Conservation (phyloP, 2,329 filamentous ascomycete species). For the Hansfordia pulvinata region DNA sequence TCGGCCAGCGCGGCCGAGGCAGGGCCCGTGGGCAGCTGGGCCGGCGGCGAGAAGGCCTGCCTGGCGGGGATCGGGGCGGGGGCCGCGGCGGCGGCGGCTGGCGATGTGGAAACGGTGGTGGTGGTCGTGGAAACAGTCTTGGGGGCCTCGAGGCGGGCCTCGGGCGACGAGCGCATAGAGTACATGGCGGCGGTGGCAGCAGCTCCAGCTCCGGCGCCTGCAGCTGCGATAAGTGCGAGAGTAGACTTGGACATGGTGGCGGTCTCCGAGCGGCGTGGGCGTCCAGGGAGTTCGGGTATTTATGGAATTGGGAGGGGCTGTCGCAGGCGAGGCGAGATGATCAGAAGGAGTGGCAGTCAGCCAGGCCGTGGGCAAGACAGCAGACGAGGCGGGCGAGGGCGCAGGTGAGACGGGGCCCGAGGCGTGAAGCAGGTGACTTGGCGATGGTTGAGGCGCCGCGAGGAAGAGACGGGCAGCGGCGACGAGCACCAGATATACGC, state of each 20-base stretch:
- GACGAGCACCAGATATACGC: no score
- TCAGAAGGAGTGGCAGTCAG: no score
- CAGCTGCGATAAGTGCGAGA: slow-evolving; percentile 60
- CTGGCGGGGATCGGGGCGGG: slow-evolving; percentile 39
- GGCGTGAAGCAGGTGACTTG: no score
- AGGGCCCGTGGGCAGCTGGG: slow-evolving; percentile 15
- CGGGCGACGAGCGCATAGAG: slow-evolving; percentile 32
- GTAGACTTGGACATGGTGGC: slow-evolving; percentile 65
- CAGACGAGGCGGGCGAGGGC: no score
- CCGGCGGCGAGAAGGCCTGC: slow-evolving; percentile 31
- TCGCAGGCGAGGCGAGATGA: no score
- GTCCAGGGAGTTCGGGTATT: slow-evolving; percentile 4
- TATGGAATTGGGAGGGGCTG: no score
- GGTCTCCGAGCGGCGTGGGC: slow-evolving; percentile 6
- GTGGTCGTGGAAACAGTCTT: slow-evolving; percentile 20
- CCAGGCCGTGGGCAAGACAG: no score
- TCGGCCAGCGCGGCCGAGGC: slow-evolving; percentile 18
- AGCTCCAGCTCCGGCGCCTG: slow-evolving; percentile 64
- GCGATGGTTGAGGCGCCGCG: no score
- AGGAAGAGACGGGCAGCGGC: no score
- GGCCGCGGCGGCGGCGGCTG: slow-evolving; percentile 17
- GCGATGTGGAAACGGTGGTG: slow-evolving; percentile 17
- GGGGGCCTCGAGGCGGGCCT: slow-evolving; percentile 25
- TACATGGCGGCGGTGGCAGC: slow-evolving; percentile 59
- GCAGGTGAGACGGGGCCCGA: no score